Evolutionary conservation across 345 rosid genomes (phyloP), one percentile per base, ranked within the genome.

Genomic region (Physaria fendleri): DNA sequence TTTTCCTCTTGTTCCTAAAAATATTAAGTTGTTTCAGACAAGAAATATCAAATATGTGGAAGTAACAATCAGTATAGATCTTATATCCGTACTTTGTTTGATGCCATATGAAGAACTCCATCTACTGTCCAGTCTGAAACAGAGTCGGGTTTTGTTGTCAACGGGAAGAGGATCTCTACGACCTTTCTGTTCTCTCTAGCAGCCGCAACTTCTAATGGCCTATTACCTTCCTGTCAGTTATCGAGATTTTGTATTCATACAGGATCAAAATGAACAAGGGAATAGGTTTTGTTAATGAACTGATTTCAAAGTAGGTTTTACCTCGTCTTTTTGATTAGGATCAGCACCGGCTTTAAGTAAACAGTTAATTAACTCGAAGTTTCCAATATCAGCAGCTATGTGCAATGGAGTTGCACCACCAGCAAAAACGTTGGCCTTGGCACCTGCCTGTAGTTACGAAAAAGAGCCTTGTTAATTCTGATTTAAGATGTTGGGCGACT

Each of bases 331-430:
- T 47, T 61, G 56, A 72, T 92, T 84, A 28, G 96, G 82, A 76
- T 88, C 95, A 74, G 90, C 90, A 22, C 96, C 88, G 45, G 87
- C 93, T 71, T 92, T 66, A 43, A 92, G 64, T 44, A 92, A 82
- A 74, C 78, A 79, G 51, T 82, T 79, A 46, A 92, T 68, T 49
- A 92, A 72, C 52, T 85, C 90, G 8, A 67, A 48, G 73, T 48
- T 80, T 56, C 95, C 98, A 49, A 44, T 68, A 71, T 92, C 93
- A 43, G 95, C 95, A 5, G 98, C 95, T 69, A 86, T 80, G 58
- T 92, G 96, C 82, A 92, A 77, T 6, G 96, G 93, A 35, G 95
- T 88, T 49, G 95, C 90, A 59, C 96, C 96, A 69, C 95, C 93
- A 71, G 95, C 87, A 64, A 54, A 59, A 57, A 84, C 64, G 50